Conservation (phyloP, 129 eudicot species). For the sunflower (Helianthus annuus) region HanXRQr2.0-SUNRISE NC_035444.2:141828049-141828548, state of each 20-base stretch:
- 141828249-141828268: neutral
- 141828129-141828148: too few species aligned
- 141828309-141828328: conserved; percentile 92
- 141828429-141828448: conserved; percentile 87
- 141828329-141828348: conserved; percentile 76
- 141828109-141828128: too few species aligned
- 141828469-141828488: neutral
- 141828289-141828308: conserved; percentile 22
- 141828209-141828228: conserved; percentile 57
- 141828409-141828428: conserved; percentile 86
- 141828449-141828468: conserved; percentile 84
- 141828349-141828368: conserved; percentile 92
- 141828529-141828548: neutral
- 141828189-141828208: too few species aligned
- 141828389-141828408: conserved; percentile 80
- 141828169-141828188: too few species aligned
- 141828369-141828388: conserved; percentile 79
- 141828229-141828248: conserved; percentile 34
- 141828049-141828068: too few species aligned
- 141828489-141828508: neutral
- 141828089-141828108: too few species aligned
- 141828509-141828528: neutral
- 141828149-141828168: too few species aligned
- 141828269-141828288: neutral
- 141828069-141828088: too few species aligned